phyloP scores from a whole-genome alignment of 2,329 filamentous ascomycete species.

The Periconia digitata region DNA sequence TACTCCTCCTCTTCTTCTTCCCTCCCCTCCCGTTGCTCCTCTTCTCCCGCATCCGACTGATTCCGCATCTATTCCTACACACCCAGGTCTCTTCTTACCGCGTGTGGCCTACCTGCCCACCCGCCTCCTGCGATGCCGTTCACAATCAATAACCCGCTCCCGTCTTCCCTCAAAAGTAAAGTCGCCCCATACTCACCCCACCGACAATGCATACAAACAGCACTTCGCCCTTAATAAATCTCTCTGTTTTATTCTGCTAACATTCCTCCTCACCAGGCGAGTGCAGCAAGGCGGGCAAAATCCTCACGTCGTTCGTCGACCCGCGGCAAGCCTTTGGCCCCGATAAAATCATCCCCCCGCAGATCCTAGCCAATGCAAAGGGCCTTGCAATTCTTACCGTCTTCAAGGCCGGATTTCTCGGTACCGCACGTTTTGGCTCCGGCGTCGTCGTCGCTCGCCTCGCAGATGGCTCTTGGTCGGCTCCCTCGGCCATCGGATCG shows the following conservation, averaged over 20 bases:
- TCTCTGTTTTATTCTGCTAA: slow-evolving; percentile 25
- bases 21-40: too few relatives aligned
- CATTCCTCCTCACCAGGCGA: slow-evolving; percentile 66
- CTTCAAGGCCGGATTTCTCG: slow-evolving; percentile 83
- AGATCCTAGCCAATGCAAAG: slow-evolving; percentile 88
- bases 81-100: too few relatives aligned
- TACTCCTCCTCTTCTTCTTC: too few relatives aligned
- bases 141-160: slow-evolving; percentile 57
- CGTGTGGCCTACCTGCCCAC: neutral
- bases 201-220: neutral
- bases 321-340: slow-evolving; percentile 91
- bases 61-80: too few relatives aligned
- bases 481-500: slow-evolving; percentile 78
- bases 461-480: slow-evolving; percentile 76
- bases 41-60: too few relatives aligned
- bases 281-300: slow-evolving; percentile 96
- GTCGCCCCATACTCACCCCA: slow-evolving; percentile 12
- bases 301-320: slow-evolving; percentile 91
- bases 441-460: slow-evolving; percentile 80
- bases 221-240: neutral
- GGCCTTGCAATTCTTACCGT: slow-evolving; percentile 85
- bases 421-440: slow-evolving; percentile 78
- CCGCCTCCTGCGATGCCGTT: slow-evolving; percentile 42
- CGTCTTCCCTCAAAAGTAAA: slow-evolving; percentile 56
- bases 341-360: slow-evolving; percentile 94